Percentiles rank a stretch among this genome's conserved stretches.
Conservation (phyloP, 1,284 basidiomycete genomes). For the Cutaneotrichosporon daszewskae region DNA sequence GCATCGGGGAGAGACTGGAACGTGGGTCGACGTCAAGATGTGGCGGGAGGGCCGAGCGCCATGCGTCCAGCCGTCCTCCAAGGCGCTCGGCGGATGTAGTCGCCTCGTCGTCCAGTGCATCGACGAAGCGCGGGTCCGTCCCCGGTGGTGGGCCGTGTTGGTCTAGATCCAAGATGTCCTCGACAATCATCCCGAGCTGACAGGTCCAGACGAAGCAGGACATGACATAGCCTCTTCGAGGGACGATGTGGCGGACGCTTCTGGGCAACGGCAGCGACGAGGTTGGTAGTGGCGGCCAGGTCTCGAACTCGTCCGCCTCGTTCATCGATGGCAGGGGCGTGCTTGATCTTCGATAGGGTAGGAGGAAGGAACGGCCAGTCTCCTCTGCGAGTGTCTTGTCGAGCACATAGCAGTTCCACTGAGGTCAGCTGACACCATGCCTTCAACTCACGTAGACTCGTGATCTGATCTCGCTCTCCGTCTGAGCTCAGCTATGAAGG, state of each 20-base stretch:
- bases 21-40: slow-evolving; percentile 24
- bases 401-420: slow-evolving; percentile 48
- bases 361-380: slow-evolving; percentile 46
- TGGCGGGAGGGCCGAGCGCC: slow-evolving; percentile 24
- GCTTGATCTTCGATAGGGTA: slow-evolving; percentile 43
- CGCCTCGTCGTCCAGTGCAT: slow-evolving; percentile 1
- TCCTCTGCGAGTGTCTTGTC: slow-evolving; percentile 49
- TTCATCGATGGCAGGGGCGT: slow-evolving; percentile 44
- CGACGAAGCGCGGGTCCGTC: slow-evolving; percentile 15
- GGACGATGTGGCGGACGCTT: slow-evolving; percentile 22
- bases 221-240: slow-evolving; percentile 30
- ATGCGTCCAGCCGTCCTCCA: slow-evolving; percentile 25
- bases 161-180: slow-evolving; percentile 39
- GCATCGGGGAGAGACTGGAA: slow-evolving; percentile 23
- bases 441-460: too few species aligned
- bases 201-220: slow-evolving; percentile 39
- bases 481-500: too few species aligned
- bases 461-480: slow-evolving; percentile 38
- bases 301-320: slow-evolving; percentile 48
- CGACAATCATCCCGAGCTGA: slow-evolving; percentile 39
- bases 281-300: slow-evolving; percentile 40
- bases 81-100: slow-evolving; percentile 18
- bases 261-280: slow-evolving; percentile 19
- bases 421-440: too few species aligned
- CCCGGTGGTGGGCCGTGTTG: slow-evolving; percentile 18